phyloP scores from a whole-genome alignment of 805 yeast species.

The Myxozyma kluyveri region DNA sequence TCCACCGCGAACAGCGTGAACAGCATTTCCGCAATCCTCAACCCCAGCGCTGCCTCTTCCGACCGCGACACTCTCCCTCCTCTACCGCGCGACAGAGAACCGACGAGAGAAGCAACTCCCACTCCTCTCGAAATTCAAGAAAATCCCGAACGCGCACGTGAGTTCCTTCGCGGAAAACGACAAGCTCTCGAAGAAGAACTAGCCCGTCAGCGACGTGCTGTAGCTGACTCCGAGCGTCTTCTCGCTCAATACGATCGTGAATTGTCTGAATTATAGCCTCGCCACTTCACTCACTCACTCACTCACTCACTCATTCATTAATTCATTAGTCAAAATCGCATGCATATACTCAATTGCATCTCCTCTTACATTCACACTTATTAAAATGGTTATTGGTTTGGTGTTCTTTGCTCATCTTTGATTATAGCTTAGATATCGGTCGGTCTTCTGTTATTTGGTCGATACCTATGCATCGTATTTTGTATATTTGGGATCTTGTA shows the following conservation, averaged over 20 bases:
- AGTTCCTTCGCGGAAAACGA: constrained; percentile 37
- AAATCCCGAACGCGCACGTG: constrained; percentile 29
- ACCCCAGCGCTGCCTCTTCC: constrained; percentile 4
- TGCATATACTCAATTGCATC: too few relatives aligned
- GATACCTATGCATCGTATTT: too few relatives aligned
- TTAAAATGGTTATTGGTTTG: too few relatives aligned
- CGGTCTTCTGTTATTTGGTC: too few relatives aligned
- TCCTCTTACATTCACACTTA: too few relatives aligned
- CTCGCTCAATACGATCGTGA: constrained; percentile 36
- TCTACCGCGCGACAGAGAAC: constrained; percentile 1
- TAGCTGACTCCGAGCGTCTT: constrained; percentile 33
- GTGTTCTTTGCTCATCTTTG: too few relatives aligned
- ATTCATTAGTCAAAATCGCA: too few relatives aligned
- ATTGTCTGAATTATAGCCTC: constrained; percentile 28
- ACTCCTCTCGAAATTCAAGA: neutral
- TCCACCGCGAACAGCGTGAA: neutral
- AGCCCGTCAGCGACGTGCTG: constrained; percentile 31
- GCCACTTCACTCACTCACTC: too few relatives aligned
- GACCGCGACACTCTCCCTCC: constrained; percentile 1
- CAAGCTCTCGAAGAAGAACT: constrained; percentile 39
- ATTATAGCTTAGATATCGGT: too few relatives aligned
- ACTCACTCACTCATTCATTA: too few relatives aligned
- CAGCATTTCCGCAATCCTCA: neutral
- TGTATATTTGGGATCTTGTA: too few relatives aligned
- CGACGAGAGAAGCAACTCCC: neutral